phyloP scores from a whole-genome alignment of 2,329 filamentous ascomycete species.

The Raffaelea albimanens region DNA sequence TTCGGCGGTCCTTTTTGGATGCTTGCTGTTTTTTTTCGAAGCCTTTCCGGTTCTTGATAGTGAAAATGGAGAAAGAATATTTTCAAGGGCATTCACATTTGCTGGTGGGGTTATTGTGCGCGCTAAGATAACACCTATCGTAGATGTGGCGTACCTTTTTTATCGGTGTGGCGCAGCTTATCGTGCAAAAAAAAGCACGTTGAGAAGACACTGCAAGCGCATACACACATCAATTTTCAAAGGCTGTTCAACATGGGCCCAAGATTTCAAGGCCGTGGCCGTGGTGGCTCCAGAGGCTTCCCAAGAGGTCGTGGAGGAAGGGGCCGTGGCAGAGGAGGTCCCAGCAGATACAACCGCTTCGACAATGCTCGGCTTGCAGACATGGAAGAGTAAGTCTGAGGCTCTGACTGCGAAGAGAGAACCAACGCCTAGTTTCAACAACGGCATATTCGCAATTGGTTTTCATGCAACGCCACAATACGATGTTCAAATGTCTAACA shows the following conservation, averaged over 20 bases:
- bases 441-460: no score
- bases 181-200: no score
- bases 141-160: background rate
- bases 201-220: no score
- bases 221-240: no score
- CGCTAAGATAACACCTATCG: constrained; percentile 37
- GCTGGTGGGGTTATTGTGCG: constrained; percentile 33
- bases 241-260: constrained; percentile 26
- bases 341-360: constrained; percentile 28
- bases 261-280: constrained; percentile 20
- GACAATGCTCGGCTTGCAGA: constrained; percentile 36
- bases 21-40: no score
- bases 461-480: no score
- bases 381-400: constrained; percentile 29
- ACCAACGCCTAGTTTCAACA: no score
- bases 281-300: constrained; percentile 21
- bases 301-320: constrained; percentile 18
- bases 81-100: constrained; percentile 19
- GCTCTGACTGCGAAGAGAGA: no score
- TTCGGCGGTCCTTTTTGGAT: no score
- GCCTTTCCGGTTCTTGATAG: no score
- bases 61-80: constrained; percentile 14
- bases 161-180: no score
- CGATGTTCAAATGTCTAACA: no score
- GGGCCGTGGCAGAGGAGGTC: constrained; percentile 16